Percentiles rank a stretch among this genome's conserved stretches.
These are phyloP conservation scores for Nakazawaea ishiwadae DNA, from an alignment of 805 yeast species.

Conservation along the genomic window DNA sequence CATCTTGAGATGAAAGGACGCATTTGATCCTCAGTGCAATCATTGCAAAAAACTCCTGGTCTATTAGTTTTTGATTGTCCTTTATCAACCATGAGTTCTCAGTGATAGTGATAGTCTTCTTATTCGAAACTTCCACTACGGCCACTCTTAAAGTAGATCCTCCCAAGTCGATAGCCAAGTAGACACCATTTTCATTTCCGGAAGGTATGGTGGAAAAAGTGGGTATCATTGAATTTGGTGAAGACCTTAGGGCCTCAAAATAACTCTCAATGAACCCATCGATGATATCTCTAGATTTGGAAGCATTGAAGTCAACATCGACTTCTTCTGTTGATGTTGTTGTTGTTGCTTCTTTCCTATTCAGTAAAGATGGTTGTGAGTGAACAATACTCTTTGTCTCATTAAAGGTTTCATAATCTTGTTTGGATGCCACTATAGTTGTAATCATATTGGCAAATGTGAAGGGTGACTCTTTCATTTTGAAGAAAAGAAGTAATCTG, in stretches of 20 bases:
- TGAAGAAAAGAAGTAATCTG: no score
- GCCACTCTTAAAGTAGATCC: conserved; percentile 48
- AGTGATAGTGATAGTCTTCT: conserved; percentile 9
- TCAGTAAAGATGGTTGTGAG: no score
- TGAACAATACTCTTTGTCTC: no score
- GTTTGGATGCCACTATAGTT: no score
- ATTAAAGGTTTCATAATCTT: no score
- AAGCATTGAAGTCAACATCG: no score
- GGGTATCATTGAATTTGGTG: conserved; percentile 14
- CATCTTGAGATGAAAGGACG: conserved; percentile 17
- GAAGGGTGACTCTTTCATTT: no score
- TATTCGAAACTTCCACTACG: conserved; percentile 17
- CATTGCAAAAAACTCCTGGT: conserved; percentile 36
- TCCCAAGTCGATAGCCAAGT: conserved; percentile 49
- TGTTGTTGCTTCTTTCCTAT: no score
- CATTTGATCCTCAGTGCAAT: conserved; percentile 32
- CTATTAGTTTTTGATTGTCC: conserved; percentile 34
- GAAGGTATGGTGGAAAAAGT: conserved; percentile 13
- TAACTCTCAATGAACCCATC: conserved; percentile 7
- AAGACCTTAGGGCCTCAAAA: conserved; percentile 9
- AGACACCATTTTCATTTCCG: conserved; percentile 20
- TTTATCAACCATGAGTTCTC: conserved; percentile 32
- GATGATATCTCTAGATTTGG: no score
- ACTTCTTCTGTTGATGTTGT: not conserved
- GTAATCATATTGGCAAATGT: no score